Percentiles rank a stretch among this genome's conserved stretches.
Evolutionary conservation across 2,329 filamentous ascomycete genomes (phyloP).

Genomic region (Talaromyces funiculosus): DNA sequence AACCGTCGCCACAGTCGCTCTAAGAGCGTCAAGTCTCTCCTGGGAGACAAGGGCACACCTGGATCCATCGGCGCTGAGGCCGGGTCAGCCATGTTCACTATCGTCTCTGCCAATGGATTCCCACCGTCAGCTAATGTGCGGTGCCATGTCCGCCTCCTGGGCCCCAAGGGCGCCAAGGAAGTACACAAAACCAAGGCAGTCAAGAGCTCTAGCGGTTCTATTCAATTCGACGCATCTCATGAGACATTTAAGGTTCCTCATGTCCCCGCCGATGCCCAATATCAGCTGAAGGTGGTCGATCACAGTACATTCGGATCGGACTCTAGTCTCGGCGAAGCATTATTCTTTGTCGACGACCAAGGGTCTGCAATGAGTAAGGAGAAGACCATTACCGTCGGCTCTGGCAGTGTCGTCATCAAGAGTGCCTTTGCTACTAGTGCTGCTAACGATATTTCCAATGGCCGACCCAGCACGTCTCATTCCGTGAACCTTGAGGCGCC

Average conservation of each 20-base stretch:
- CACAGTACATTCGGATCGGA: slow-evolving; percentile 80
- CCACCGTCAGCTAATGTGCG: slow-evolving; percentile 73
- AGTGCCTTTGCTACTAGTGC: slow-evolving; percentile 61
- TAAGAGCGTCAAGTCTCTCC: slow-evolving; percentile 46
- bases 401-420: slow-evolving; percentile 65
- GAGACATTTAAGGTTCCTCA: slow-evolving; percentile 75
- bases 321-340: slow-evolving; percentile 72
- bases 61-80: slow-evolving; percentile 44
- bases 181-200: slow-evolving; percentile 89
- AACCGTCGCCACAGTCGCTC: slow-evolving; percentile 42
- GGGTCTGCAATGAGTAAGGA: slow-evolving; percentile 58
- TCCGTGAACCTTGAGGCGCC: slow-evolving; percentile 25
- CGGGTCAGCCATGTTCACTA: slow-evolving; percentile 73
- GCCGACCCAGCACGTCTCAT: slow-evolving; percentile 33
- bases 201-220: slow-evolving; percentile 60
- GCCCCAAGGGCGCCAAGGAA: slow-evolving; percentile 64
- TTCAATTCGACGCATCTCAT: slow-evolving; percentile 58
- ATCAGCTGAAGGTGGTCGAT: slow-evolving; percentile 79
- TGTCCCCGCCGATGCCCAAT: slow-evolving; percentile 69
- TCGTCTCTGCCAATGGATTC: slow-evolving; percentile 74
- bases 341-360: slow-evolving; percentile 89
- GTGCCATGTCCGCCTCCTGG: slow-evolving; percentile 63
- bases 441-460: slow-evolving; percentile 40
- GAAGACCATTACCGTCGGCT: slow-evolving; percentile 69
- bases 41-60: slow-evolving; percentile 40